These are phyloP conservation scores for Fraxinus sp. DNA, from an alignment of 305 asterid genomes.

Conservation along the genomic window DNA sequence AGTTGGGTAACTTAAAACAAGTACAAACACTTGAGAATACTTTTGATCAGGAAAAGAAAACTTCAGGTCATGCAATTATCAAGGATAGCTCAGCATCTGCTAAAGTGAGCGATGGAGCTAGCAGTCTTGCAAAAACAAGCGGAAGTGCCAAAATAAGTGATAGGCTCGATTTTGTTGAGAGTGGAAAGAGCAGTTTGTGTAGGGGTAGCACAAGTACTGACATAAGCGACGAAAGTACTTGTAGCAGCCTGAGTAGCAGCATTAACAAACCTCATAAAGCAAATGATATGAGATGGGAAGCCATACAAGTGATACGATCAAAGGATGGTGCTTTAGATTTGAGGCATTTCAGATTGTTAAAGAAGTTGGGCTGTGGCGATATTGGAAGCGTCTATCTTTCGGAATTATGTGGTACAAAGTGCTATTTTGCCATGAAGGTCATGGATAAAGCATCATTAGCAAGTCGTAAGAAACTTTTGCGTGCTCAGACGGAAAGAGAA, in stretches of 20 bases:
- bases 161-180: constrained; percentile 60
- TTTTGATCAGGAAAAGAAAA: constrained; percentile 38
- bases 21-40: constrained; percentile 27
- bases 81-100: constrained; percentile 44
- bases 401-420: constrained; percentile 83
- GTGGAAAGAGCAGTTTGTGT: constrained; percentile 90
- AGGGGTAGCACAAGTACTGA: constrained; percentile 90
- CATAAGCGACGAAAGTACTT: constrained; percentile 77
- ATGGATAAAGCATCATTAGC: constrained; percentile 90
- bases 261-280: constrained; percentile 87
- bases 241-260: constrained; percentile 84
- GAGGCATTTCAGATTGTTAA: constrained; percentile 81
- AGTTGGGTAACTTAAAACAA: constrained; percentile 46
- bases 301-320: constrained; percentile 67
- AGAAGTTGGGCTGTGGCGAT: constrained; percentile 94
- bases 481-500: constrained; percentile 95
- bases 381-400: constrained; percentile 95
- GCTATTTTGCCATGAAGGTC: constrained; percentile 92
- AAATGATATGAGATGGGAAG: constrained; percentile 90
- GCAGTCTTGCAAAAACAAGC: constrained; percentile 57
- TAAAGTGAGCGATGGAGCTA: constrained; percentile 55
- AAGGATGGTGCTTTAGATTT: constrained; percentile 75
- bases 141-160: constrained; percentile 59
- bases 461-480: constrained; percentile 83
- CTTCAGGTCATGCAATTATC: constrained; percentile 32